A percentile compares a stretch with the other conserved stretches of the same genome.
Evolutionary conservation across 345 rosid species (phyloP).

Genomic region (Theobroma cacao): DNA sequence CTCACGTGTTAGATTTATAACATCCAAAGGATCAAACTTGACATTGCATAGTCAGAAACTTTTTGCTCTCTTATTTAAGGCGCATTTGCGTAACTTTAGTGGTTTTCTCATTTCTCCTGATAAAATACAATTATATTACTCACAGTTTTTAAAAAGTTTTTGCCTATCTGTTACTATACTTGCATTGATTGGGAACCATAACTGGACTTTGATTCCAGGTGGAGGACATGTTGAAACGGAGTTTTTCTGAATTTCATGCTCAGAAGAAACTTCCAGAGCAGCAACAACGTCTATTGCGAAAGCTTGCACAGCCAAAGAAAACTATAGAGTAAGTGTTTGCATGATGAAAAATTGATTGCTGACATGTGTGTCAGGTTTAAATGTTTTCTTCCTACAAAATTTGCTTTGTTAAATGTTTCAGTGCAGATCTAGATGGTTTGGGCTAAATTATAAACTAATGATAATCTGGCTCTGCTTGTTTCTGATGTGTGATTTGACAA

Average conservation of each 20-base stretch:
- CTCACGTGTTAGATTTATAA: neutral
- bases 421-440: neutral
- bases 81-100: neutral
- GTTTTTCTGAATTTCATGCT: slow-evolving; percentile 95
- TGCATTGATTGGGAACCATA: slow-evolving; percentile 10
- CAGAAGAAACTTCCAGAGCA: slow-evolving; percentile 91
- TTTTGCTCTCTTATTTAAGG: neutral
- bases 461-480: neutral
- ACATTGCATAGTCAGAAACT: neutral
- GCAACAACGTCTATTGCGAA: slow-evolving; percentile 69
- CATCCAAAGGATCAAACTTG: neutral
- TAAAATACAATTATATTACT: neutral
- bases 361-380: neutral
- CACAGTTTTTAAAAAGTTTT: neutral
- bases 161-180: neutral
- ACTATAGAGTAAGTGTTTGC: slow-evolving; percentile 61
- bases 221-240: slow-evolving; percentile 98
- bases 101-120: neutral
- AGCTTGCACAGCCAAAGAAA: slow-evolving; percentile 74
- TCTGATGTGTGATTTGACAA: slow-evolving; percentile 12
- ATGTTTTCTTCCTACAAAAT: neutral
- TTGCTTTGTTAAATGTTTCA: neutral
- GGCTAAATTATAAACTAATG: neutral
- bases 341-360: slow-evolving; percentile 13
- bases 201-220: slow-evolving; percentile 49